Evolutionary conservation across 345 rosid species (phyloP), one percentile per base, ranked within the genome.

Genomic region (Xanthoceras sorbifolium): DNA sequence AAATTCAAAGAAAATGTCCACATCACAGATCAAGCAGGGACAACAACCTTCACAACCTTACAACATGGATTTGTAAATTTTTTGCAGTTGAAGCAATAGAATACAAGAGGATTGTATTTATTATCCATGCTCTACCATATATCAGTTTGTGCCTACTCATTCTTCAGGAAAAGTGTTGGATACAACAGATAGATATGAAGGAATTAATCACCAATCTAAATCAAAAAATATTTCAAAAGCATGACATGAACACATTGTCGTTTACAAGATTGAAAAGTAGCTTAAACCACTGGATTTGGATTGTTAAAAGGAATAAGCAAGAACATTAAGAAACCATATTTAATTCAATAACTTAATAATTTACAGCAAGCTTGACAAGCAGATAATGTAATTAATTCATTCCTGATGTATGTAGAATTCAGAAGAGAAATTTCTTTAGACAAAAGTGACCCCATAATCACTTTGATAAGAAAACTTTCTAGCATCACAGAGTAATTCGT

Each of bases 241-340:
- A 50, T 18, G 12, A 71, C 42, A 23, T 23, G 15, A 7, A 15
- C 25, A 40, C 20, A 40, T 12, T 20, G 29, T 25, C 66, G 9
- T 18, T 36, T 23, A 12, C 23, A 36, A 23, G 44, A 57, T 34
- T 0, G 36, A 71, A 23, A 34, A 0, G 54, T 29, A 28, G 3
- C 6, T 1, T 3, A 3, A n/a, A 62, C 65, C 18, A 9, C 34
- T 71, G 20, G 26, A 38, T 23, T 57, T 59, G 5, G 52, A 57
- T 1, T 6, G 42, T 57, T 14, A 71, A 8, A 34, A 71, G 31
- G 48, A 70, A n/a, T 18, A 48, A 50, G 12, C 26, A 71, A 4
- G 52, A 42, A 60, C 32, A 40, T 38, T 14, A 73, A 9, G 38
- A 73, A 61, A 61, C 76, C 68, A 14, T 32, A 70, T 29, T 14